Base-by-base conservation (phyloP, 305 asterid species). In the Andrographis paniculata region DNA sequence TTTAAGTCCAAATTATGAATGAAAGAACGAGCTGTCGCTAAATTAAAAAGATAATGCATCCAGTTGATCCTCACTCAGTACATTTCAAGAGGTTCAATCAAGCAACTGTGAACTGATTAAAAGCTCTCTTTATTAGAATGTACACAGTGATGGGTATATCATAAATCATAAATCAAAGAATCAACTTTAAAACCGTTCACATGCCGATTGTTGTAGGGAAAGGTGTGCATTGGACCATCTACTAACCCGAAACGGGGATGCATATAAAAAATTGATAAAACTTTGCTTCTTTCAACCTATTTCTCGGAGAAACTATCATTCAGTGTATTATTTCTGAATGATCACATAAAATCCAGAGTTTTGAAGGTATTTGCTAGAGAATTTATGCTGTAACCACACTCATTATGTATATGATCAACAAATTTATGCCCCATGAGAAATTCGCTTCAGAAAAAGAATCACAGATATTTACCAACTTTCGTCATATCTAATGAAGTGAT, bases 401-500 rank as follows among this genome's bases (percentile, higher is more conserved):
- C 37, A 5, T 3, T 2, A 1, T 31, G 14, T 11, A 31, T 31
- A 11, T 3, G 37, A 31, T 10, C 30, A 4, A 3, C 30, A 24
- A 24, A 24, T 31, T 31, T 31, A 5, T 31, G 37, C 37, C 37
- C 11, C 37, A 24, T 24, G 4, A 24, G 30, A 3, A 24, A 24
- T 24, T 24, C 30, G 4, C 8, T 5, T 3, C 3, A 42, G 3
- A 2, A 48, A 17, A 33, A 24, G 50, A 45, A 22, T 31, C 62
- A 20, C 24, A 50, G 38, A 53, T 55, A 54, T 31, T 63, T 80
- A 87, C 99, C 99, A 51, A 69, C 64, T 73, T 83, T 91, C 8
- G 78, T 73, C 87, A 87, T 79, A 43, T 83, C 99, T 30, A 87
- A 94, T 56, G 96, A 71, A 54, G 87, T 75, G 80, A 91, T 83